Conservation (phyloP, 2,329 filamentous ascomycete species). For the Seiridium unicorne region DNA sequence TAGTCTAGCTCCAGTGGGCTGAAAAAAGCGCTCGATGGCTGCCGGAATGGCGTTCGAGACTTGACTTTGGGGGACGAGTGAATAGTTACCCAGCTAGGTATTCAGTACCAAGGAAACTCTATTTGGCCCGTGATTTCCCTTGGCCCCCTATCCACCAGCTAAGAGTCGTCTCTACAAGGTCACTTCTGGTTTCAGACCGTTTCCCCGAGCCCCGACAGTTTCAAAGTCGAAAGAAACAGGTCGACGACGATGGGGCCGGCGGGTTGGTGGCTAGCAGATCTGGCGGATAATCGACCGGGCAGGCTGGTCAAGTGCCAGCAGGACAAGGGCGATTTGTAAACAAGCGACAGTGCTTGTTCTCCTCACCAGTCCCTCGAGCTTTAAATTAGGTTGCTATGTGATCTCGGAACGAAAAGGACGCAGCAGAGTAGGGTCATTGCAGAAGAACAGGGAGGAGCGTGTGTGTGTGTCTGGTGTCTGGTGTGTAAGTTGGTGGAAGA, state of each 20-base stretch:
- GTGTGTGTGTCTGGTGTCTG: too few relatives aligned
- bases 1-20: conserved; percentile 12
- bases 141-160: not conserved
- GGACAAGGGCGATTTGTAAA: not conserved
- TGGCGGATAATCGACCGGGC: conserved; percentile 3
- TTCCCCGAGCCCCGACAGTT: not conserved
- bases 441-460: not conserved
- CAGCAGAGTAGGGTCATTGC: conserved; percentile 6
- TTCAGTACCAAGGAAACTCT: conserved; percentile 1
- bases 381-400: too few relatives aligned
- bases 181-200: not conserved
- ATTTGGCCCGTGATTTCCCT: not conserved
- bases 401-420: too few relatives aligned
- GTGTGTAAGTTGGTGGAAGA: too few relatives aligned
- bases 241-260: not conserved
- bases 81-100: not conserved
- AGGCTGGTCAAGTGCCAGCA: conserved; percentile 12
- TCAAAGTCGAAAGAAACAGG: not conserved
- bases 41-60: conserved; percentile 12
- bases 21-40: conserved; percentile 6
- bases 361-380: too few relatives aligned
- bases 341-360: too few relatives aligned
- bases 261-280: conserved; percentile 13
- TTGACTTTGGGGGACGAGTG: not conserved
- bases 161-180: not conserved